A percentile compares a stretch with the other conserved stretches of the same genome.
Evolutionary conservation across 208 protist species (phyloP).

Genomic region (Kentomonas sorsogonicus): DNA sequence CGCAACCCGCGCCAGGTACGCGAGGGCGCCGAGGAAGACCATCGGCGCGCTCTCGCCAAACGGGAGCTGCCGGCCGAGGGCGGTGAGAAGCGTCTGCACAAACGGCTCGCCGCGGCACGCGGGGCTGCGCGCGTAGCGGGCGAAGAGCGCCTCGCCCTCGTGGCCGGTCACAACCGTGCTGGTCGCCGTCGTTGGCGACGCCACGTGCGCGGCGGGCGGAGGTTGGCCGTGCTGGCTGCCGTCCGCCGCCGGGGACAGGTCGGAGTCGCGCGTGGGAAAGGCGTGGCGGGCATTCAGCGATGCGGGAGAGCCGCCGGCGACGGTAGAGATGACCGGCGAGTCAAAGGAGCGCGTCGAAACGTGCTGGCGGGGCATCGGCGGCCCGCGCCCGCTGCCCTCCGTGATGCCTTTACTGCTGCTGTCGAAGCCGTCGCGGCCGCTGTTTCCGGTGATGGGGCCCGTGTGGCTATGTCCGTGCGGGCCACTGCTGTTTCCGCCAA

Average conservation of each 20-base stretch:
- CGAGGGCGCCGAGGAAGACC: constrained; percentile 73
- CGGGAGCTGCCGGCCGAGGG: constrained; percentile 20
- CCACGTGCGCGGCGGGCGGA: neutral
- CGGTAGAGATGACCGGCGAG: constrained; percentile 23
- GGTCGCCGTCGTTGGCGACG: too few species aligned
- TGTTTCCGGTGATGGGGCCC: constrained; percentile 19
- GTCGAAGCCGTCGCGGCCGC: constrained; percentile 22
- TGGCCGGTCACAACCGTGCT: too few species aligned
- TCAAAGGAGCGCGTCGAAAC: constrained; percentile 46
- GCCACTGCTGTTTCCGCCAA: too few species aligned
- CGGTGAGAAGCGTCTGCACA: constrained; percentile 33
- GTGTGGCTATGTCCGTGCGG: constrained; percentile 19
- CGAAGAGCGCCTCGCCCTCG: too few species aligned
- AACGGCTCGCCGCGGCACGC: neutral
- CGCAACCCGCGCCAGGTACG: constrained; percentile 68
- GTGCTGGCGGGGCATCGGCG: neutral
- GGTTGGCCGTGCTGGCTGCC: constrained; percentile 1
- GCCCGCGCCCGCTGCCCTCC: neutral
- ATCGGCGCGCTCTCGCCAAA: constrained; percentile 47
- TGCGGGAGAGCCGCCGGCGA: too few species aligned
- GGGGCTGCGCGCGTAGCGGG: too few species aligned
- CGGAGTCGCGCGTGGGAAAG: neutral
- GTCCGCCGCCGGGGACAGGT: constrained; percentile 7
- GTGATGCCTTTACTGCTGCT: too few species aligned
- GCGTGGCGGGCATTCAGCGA: too few species aligned